phyloP scores from a whole-genome alignment of 2,329 filamentous ascomycete species.

The Geoglossum cookeanum region DNA sequence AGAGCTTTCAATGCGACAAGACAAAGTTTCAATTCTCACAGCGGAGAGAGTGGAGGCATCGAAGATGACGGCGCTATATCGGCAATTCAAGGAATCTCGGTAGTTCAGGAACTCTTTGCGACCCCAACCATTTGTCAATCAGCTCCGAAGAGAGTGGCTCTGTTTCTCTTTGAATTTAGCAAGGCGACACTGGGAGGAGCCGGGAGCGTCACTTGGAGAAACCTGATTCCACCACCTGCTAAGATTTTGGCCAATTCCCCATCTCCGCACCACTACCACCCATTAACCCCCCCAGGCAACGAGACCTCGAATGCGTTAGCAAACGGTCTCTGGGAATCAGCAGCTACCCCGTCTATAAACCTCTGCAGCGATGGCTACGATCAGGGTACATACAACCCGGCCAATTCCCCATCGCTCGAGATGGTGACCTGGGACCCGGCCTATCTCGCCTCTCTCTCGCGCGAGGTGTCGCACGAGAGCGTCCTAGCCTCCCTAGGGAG shows the following conservation, averaged over 20 bases:
- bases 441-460: neutral
- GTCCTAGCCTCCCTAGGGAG: neutral
- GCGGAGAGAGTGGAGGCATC: constrained; percentile 2
- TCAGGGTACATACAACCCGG: neutral
- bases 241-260: constrained; percentile 2
- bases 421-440: neutral
- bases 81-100: constrained; percentile 23
- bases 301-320: neutral
- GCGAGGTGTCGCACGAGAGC: neutral
- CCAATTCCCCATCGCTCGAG: neutral
- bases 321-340: neutral
- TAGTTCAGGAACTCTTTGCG: constrained; percentile 27
- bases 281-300: neutral
- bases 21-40: neutral
- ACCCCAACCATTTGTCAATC: constrained; percentile 12
- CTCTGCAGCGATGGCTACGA: neutral
- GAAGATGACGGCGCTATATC: constrained; percentile 17
- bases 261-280: neutral
- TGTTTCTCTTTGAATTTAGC: constrained; percentile 28
- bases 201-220: constrained; percentile 26
- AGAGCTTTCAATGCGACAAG: neutral
- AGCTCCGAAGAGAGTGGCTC: constrained; percentile 22
- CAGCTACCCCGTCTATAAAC: neutral
- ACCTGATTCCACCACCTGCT: constrained; percentile 19
- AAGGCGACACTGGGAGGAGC: constrained; percentile 21